Percentiles rank a stretch among this genome's conserved stretches.
Conservation (phyloP, 176 grass and related monocot genomes). For the Rhynchospora breviuscula region DNA sequence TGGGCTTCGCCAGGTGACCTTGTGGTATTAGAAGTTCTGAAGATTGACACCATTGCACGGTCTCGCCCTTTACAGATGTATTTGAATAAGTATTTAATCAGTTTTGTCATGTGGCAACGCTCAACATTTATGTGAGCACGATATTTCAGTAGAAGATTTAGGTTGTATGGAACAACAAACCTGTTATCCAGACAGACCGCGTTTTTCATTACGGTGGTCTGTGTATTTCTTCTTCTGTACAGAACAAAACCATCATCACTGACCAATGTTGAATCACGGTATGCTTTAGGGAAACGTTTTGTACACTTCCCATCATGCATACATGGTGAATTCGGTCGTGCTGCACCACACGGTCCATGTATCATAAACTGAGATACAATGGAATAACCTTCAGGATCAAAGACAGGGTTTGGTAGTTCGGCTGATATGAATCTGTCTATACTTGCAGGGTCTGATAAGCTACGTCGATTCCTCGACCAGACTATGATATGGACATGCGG, state of each 20-base stretch:
- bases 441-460: too few species aligned
- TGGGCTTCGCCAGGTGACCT: too few species aligned
- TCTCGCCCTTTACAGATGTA: not conserved
- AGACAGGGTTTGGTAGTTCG: too few species aligned
- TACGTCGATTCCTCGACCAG: too few species aligned
- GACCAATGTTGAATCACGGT: not conserved
- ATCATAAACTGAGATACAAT: too few species aligned
- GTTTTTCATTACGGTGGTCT: not conserved
- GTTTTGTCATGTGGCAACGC: not conserved
- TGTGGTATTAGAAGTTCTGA: not conserved
- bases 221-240: not conserved
- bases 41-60: not conserved
- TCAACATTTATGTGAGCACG: too few species aligned
- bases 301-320: too few species aligned
- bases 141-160: not conserved
- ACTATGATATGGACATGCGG: too few species aligned
- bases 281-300: not conserved
- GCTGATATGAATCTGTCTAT: too few species aligned
- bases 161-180: conserved; percentile 8
- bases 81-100: conserved; percentile 35
- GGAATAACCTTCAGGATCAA: too few species aligned
- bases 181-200: conserved; percentile 17
- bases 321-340: too few species aligned
- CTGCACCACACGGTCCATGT: too few species aligned
- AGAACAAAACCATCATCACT: not conserved